These are phyloP conservation scores for Capsicum rhomboideum DNA, from an alignment of 257 asterid genomes.

Conservation along the genomic window DNA sequence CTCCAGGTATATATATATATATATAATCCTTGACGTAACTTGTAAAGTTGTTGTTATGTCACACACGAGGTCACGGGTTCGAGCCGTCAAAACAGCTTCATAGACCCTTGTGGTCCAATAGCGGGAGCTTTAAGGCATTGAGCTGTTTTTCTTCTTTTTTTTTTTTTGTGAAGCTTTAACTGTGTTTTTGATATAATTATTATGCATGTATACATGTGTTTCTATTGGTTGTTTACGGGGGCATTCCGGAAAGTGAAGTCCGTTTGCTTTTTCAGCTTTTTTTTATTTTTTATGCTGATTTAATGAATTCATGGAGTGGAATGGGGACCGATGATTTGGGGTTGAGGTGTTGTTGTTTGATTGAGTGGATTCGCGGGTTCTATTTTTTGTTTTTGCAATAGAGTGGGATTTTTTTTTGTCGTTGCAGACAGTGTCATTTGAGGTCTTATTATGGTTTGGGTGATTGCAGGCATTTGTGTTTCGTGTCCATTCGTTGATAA, in stretches of 20 bases:
- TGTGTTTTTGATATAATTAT: not conserved
- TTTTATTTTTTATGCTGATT: not conserved
- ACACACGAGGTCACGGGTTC: no score
- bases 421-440: no score
- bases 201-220: not conserved
- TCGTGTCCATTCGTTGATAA: not conserved
- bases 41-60: not conserved
- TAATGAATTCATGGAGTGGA: not conserved
- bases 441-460: not conserved
- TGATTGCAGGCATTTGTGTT: not conserved
- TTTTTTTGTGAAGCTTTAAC: not conserved
- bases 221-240: not conserved
- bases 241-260: not conserved
- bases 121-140: not conserved
- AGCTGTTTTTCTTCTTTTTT: not conserved
- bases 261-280: not conserved
- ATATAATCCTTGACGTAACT: not conserved
- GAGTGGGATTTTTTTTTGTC: not conserved
- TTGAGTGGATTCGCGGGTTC: not conserved
- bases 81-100: no score
- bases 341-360: not conserved
- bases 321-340: not conserved
- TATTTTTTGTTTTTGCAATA: no score
- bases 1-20: slow-evolving; percentile 47
- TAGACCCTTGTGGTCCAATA: no score